These are phyloP conservation scores for Clonostachys solani DNA, from an alignment of 2,329 filamentous ascomycete species.

Conservation along the genomic window DNA sequence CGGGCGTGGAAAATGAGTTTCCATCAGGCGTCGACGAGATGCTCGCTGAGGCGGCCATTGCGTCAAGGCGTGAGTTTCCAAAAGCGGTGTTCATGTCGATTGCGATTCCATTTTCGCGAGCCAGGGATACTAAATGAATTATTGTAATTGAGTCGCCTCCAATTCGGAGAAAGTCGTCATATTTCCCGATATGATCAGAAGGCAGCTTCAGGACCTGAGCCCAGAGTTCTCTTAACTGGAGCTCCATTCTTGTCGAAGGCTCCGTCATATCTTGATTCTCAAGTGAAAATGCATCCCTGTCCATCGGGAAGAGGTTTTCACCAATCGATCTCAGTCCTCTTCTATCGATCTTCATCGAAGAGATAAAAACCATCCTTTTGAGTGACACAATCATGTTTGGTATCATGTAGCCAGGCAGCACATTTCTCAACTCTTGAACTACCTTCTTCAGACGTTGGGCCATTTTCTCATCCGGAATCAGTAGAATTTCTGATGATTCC, in stretches of 20 bases:
- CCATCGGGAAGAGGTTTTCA: constrained; percentile 24
- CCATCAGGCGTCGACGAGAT: not conserved
- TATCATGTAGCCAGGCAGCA: constrained; percentile 8
- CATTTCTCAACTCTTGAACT: not conserved
- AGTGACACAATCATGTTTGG: constrained; percentile 5
- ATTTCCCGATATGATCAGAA: constrained; percentile 4
- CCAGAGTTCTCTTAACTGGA: constrained; percentile 15
- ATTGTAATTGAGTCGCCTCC: constrained; percentile 9
- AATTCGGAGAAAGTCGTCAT: constrained; percentile 8
- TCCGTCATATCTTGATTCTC: constrained; percentile 7
- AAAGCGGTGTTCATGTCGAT: not conserved
- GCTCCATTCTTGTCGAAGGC: not conserved
- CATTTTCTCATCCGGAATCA: too few species aligned
- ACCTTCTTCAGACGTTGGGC: too few species aligned
- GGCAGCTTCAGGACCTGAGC: constrained; percentile 30
- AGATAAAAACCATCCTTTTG: constrained; percentile 6
- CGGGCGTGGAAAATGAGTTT: not conserved
- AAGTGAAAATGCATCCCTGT: constrained; percentile 24
- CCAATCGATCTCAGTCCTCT: constrained; percentile 14
- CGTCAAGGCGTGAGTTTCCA: not conserved
- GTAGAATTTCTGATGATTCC: too few species aligned
- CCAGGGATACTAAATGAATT: constrained; percentile 3
- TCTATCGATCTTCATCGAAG: constrained; percentile 9
- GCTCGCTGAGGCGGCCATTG: not conserved
- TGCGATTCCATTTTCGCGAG: not conserved